Evolutionary conservation across 352 stramenopile species (phyloP).

Genomic region (Globisporangium recalcitrans): DNA sequence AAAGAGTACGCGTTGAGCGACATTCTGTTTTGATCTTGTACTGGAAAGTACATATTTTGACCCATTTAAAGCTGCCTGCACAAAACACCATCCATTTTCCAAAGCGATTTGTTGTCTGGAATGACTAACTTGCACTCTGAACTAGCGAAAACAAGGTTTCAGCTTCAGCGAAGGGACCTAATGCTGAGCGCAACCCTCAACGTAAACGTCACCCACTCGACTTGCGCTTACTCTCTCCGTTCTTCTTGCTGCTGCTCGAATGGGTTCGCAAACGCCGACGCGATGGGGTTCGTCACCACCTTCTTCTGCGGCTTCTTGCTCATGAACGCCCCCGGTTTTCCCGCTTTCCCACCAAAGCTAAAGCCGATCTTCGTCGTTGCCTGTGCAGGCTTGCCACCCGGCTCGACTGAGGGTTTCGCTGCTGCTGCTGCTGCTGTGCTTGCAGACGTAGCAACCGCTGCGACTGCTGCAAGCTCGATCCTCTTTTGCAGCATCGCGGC

Average conservation of each 20-base stretch:
- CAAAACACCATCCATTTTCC: not conserved
- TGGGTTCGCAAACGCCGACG: conserved; percentile 9
- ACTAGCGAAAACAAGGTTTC: not conserved
- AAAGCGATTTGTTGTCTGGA: not conserved
- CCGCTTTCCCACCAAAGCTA: conserved; percentile 26
- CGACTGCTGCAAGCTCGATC: conserved; percentile 24
- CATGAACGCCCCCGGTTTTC: not conserved
- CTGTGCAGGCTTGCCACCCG: not conserved
- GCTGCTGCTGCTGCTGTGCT: not conserved
- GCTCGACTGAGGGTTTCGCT: not conserved
- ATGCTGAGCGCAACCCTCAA: not conserved
- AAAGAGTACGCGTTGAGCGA: no score
- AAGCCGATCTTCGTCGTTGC: conserved; percentile 25
- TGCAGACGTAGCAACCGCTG: not conserved
- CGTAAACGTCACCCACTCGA: not conserved
- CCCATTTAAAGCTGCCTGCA: not conserved
- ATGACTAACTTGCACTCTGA: no score
- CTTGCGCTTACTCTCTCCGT: not conserved
- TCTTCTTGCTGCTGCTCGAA: not conserved
- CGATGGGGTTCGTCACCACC: not conserved
- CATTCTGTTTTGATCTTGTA: no score
- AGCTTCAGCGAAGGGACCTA: not conserved
- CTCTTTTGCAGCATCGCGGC: conserved; percentile 29
- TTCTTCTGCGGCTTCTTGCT: conserved; percentile 11
- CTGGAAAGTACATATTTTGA: not conserved